Conservation (phyloP, 257 asterid genomes). For the Solanum dulcamara region DNA sequence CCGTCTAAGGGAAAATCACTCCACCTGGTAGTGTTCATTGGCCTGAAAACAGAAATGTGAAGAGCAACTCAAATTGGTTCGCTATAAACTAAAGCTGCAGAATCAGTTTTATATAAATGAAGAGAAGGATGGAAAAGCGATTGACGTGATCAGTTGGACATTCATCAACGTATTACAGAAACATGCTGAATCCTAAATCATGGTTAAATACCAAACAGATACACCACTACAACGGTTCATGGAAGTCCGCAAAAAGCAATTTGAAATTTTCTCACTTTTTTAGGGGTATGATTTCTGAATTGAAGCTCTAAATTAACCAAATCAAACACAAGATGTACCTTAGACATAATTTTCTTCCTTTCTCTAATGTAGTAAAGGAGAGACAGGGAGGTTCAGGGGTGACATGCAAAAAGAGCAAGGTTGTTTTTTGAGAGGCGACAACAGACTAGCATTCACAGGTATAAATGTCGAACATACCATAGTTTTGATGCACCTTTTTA, state of each 20-base stretch:
- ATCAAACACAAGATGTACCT: background rate
- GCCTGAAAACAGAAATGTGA: background rate
- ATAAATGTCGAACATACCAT: slow-evolving; percentile 17
- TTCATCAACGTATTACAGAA: background rate
- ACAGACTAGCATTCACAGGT: background rate
- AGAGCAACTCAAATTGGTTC: background rate
- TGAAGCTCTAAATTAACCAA: background rate
- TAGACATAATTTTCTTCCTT: background rate
- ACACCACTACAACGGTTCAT: background rate
- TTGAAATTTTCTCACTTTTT: background rate
- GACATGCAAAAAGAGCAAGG: background rate
- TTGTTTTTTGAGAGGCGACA: background rate
- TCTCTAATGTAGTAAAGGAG: background rate
- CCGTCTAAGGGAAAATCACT: background rate
- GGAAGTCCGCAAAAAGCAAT: background rate
- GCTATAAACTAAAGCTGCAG: background rate
- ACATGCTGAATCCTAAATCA: background rate
- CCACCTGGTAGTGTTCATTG: background rate
- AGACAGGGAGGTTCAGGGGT: background rate
- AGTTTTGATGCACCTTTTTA: slow-evolving; percentile 76
- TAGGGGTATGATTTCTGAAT: background rate
- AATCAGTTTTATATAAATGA: background rate
- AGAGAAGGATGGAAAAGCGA: background rate
- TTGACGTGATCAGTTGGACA: background rate
- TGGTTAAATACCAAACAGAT: background rate